Evolutionary conservation across 1,284 basidiomycete species (phyloP).

Genomic region (Apiotrichum domesticum): DNA sequence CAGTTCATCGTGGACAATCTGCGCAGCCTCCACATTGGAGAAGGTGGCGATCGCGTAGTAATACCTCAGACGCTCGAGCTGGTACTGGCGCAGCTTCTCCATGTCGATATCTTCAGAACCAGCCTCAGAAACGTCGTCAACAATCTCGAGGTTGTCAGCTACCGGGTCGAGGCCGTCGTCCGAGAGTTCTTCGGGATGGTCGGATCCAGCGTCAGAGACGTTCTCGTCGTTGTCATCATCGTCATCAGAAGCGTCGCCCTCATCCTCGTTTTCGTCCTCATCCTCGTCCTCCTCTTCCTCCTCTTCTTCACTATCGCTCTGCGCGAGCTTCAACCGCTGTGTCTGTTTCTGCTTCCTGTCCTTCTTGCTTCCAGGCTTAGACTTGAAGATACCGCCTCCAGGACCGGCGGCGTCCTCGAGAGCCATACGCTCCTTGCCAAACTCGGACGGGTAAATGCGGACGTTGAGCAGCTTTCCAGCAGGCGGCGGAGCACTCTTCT

Average conservation of each 20-base stretch:
- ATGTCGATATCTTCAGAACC: conserved; percentile 67
- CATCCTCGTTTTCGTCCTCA: conserved; percentile 33
- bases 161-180: conserved; percentile 19
- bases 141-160: conserved; percentile 32
- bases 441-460: conserved; percentile 84
- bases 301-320: conserved; percentile 14
- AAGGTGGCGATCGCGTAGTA: conserved; percentile 95
- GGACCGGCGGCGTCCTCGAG: conserved; percentile 87
- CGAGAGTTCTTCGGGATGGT: conserved; percentile 51
- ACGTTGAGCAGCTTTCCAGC: conserved; percentile 66
- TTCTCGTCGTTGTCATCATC: conserved; percentile 51
- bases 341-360: conserved; percentile 15
- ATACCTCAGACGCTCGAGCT: conserved; percentile 91
- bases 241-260: conserved; percentile 24
- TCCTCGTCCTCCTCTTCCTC: conserved; percentile 21
- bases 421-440: conserved; percentile 83
- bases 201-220: conserved; percentile 8
- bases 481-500: conserved; percentile 33
- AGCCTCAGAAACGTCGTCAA: conserved; percentile 33
- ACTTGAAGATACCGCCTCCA: conserved; percentile 69
- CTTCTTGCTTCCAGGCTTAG: conserved; percentile 18
- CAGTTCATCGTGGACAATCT: conserved; percentile 76
- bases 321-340: conserved; percentile 12
- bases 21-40: conserved; percentile 69
- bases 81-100: conserved; percentile 83